Conservation (phyloP, 495 filamentous ascomycete genomes). For the Neurospora tetraspora region DNA sequence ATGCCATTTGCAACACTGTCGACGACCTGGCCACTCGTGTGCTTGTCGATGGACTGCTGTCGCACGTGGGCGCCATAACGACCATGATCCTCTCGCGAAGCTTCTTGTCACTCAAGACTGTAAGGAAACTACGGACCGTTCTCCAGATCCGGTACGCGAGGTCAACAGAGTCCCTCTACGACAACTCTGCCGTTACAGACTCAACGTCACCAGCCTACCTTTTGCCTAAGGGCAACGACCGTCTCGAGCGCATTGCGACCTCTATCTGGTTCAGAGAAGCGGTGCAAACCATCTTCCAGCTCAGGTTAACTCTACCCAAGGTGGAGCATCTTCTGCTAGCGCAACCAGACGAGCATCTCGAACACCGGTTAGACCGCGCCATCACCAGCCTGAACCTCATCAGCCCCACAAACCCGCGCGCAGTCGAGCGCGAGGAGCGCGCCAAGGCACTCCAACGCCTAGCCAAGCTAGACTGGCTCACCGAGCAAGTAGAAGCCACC, state of each 20-base stretch:
- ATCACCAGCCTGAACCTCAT: background rate
- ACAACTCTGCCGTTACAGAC: background rate
- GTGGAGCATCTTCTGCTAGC: background rate
- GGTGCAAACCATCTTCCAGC: background rate
- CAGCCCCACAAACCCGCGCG: background rate
- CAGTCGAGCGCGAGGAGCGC: background rate
- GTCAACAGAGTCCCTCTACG: background rate
- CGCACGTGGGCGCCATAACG: conserved; percentile 13
- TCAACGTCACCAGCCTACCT: background rate
- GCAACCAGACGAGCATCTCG: background rate
- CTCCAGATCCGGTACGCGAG: conserved; percentile 4
- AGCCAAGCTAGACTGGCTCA: conserved; percentile 4
- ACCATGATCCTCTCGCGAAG: conserved; percentile 7
- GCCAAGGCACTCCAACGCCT: background rate
- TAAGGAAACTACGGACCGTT: conserved; percentile 6
- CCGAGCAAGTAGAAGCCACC: background rate
- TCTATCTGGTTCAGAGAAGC: conserved; percentile 11
- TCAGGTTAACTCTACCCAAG: background rate
- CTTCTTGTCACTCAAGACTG: background rate
- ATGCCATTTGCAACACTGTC: conserved; percentile 16
- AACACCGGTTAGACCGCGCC: background rate
- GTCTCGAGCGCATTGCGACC: conserved; percentile 5
- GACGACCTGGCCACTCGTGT: conserved; percentile 19
- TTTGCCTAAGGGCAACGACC: background rate
- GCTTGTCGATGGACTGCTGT: conserved; percentile 18